Percentiles rank a stretch among this genome's conserved stretches.
Evolutionary conservation across 192 early-diverging fungal genomes (phyloP).

Genomic region (Rhizoclosmatium globosum): DNA sequence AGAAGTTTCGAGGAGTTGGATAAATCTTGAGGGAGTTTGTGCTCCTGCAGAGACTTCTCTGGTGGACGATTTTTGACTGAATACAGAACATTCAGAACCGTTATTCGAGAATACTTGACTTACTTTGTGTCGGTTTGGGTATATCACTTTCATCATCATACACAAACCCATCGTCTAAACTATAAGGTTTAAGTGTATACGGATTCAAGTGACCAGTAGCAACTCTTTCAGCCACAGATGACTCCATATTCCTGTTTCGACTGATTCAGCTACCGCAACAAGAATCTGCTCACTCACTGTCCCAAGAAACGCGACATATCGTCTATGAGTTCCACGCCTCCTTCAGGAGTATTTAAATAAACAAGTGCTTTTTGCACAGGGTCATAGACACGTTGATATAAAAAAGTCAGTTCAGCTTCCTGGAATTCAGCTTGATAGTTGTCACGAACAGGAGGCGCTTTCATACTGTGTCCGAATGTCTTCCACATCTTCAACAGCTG

Average conservation of each 20-base stretch:
- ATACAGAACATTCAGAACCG: too few relatives aligned
- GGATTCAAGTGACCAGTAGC: constrained; percentile 26
- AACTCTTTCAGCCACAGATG: constrained; percentile 14
- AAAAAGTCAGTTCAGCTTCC: constrained; percentile 86
- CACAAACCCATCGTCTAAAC: neutral
- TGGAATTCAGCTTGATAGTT: constrained; percentile 77
- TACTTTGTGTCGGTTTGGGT: neutral
- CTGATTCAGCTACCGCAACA: neutral
- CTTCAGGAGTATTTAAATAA: constrained; percentile 55
- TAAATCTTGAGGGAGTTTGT: neutral
- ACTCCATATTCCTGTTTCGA: neutral
- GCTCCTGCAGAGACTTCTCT: neutral
- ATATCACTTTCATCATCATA: neutral
- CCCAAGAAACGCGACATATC: constrained; percentile 20
- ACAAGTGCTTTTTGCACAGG: constrained; percentile 59
- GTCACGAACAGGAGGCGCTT: constrained; percentile 60
- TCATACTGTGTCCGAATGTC: constrained; percentile 54
- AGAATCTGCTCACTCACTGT: neutral
- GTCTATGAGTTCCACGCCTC: neutral
- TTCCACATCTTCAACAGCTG: constrained; percentile 51
- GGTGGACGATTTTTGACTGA: too few relatives aligned
- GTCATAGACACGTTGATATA: constrained; percentile 91
- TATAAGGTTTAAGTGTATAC: constrained; percentile 22
- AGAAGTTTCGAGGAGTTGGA: neutral
- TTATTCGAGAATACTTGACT: too few relatives aligned